These are phyloP conservation scores for Hypoxylon fragiforme DNA, from an alignment of 495 filamentous ascomycete genomes.

Conservation along the genomic window DNA sequence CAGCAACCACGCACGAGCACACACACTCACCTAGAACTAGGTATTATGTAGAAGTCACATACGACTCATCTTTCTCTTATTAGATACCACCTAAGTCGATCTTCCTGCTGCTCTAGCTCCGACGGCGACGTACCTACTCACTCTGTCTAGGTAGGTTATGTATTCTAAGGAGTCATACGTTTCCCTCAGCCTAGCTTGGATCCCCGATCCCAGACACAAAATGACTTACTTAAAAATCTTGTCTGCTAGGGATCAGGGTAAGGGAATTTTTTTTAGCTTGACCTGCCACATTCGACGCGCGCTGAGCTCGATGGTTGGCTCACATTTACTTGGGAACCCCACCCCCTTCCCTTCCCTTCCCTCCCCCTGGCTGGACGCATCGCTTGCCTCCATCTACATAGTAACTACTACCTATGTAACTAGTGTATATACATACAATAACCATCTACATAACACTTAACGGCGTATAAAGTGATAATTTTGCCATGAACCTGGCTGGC, in stretches of 20 bases:
- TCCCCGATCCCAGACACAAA: constrained; percentile 27
- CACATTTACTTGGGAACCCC: not conserved
- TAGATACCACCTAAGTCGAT: too few species aligned
- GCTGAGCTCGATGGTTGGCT: constrained; percentile 9
- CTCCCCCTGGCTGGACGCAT: too few species aligned
- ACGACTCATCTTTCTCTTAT: too few species aligned
- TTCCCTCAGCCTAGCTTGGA: constrained; percentile 27
- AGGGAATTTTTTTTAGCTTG: constrained; percentile 5
- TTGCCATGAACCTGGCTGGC: constrained; percentile 16
- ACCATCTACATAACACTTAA: not conserved
- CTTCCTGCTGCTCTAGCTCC: constrained; percentile 24
- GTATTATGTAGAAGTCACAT: too few species aligned
- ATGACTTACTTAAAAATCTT: not conserved
- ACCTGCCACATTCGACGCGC: constrained; percentile 28
- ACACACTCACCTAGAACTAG: not conserved
- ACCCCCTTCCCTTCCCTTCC: not conserved
- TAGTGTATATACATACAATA: not conserved
- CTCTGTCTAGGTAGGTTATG: too few species aligned
- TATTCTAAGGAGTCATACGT: constrained; percentile 24
- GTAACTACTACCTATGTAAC: too few species aligned
- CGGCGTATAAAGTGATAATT: too few species aligned
- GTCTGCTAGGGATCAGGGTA: constrained; percentile 5
- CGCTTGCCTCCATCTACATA: too few species aligned
- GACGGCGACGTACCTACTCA: constrained; percentile 12
- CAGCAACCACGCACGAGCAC: not conserved